Evolutionary conservation across 1,139 yeast genomes (phyloP).

Genomic region (Protomyces inundatus): DNA sequence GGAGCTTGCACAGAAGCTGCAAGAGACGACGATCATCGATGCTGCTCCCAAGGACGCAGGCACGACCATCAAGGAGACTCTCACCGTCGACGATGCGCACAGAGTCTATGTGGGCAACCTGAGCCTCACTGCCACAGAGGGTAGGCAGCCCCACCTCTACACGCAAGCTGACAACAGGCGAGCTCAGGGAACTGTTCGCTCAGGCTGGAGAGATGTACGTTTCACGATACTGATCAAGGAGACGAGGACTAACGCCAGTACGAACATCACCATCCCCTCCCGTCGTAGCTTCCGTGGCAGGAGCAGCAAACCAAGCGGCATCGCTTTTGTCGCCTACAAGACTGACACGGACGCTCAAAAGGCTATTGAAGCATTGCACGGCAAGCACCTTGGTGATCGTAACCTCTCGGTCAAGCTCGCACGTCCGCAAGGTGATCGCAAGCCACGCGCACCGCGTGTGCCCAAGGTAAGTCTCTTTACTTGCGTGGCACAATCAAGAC

Average conservation of each 20-base stretch:
- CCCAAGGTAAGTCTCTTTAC: conserved; percentile 1
- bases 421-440: conserved; percentile 34
- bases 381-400: conserved; percentile 47
- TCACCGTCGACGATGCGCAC: conserved; percentile 31
- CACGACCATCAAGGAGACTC: conserved; percentile 8
- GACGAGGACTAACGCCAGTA: conserved; percentile 25
- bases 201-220: conserved; percentile 38
- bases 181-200: conserved; percentile 12
- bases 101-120: conserved; percentile 39
- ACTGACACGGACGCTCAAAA: conserved; percentile 48
- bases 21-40: neutral
- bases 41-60: neutral
- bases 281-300: conserved; percentile 18
- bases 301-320: conserved; percentile 43
- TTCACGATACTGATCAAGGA: neutral
- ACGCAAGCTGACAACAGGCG: neutral
- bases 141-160: conserved; percentile 34
- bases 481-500: neutral
- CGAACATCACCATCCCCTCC: conserved; percentile 31
- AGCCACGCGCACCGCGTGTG: conserved; percentile 1
- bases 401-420: conserved; percentile 51
- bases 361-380: conserved; percentile 48
- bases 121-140: conserved; percentile 36
- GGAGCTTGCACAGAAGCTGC: neutral
- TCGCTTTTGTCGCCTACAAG: conserved; percentile 62